Evolutionary conservation across 768 basidiomycete species (phyloP), one percentile per base, ranked within the genome.

Genomic region (Kondoa subrosea): DNA sequence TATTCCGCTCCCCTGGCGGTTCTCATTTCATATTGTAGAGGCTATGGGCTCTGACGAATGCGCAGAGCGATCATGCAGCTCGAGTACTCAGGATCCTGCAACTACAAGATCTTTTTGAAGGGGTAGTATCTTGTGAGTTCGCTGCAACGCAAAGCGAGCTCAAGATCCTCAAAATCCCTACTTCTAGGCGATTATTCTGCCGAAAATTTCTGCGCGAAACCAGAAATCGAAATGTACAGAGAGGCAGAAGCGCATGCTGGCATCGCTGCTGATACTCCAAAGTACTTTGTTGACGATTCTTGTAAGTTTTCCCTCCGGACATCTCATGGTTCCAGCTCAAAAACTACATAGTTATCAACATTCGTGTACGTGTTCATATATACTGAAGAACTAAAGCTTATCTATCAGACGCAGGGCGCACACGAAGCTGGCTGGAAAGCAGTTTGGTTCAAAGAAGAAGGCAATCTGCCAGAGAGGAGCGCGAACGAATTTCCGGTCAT

Each of bases 91-190:
- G 63, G 1, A 71, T 75, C 4, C 57, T 70, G 21, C 68, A 69
- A 0, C 56, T 75, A 3, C 27, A 63, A 1, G 65, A 71, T n/a
- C 56, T 64, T 14, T 73, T 75, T 50, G 74, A 75, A 59, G 74
- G 72, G 25, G 69, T 75, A 62, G 68, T 75, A 8, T 71, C 70
- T 3, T 75, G 74, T 67, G 72, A 73, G 32, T 75, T 73, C 34
- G 68, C 66, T 34, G 68, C 72, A 0, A 17, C 56, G 4, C 31
- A 16, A 3, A 8, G 58, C 58, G 58, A 25, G 29, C 29, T 14
- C 4, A 25, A 25, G 25, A 12, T 59, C 61, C 17, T 63, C n/a
- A 30, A 32, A 31, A 21, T 4, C 58, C 8, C 58, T 25, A 25
- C 58, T 25, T 21, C 14, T 15, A 17, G 27, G 27, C 14, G 61